Evolutionary conservation across 192 early-diverging fungal species (phyloP).

Genomic region (Coemansia sp.): DNA sequence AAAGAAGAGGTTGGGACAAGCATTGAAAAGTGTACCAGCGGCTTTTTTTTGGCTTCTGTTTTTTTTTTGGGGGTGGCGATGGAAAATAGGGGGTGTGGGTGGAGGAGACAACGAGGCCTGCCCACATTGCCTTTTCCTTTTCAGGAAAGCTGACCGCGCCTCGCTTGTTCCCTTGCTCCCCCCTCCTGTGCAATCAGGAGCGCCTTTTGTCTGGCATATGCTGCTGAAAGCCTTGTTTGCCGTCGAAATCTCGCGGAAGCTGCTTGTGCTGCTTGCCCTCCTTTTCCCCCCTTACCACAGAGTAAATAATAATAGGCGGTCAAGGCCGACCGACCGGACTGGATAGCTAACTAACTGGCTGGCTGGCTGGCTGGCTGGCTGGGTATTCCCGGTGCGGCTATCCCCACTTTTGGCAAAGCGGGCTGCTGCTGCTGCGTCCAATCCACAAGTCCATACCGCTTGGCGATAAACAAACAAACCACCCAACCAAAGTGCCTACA

Average conservation of each 20-base stretch:
- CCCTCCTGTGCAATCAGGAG: not conserved
- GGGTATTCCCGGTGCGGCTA: not conserved
- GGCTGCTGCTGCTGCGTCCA: not conserved
- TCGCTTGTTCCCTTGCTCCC: not conserved
- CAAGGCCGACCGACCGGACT: not conserved
- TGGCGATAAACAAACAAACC: constrained; percentile 14
- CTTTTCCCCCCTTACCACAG: no score
- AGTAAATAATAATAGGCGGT: no score
- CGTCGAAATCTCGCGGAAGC: no score
- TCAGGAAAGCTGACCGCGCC: constrained; percentile 6
- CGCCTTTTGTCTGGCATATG: no score
- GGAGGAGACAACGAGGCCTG: not conserved
- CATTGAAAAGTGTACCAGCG: not conserved
- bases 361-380: not conserved
- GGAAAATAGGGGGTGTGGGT: constrained; percentile 3
- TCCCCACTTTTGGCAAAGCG: constrained; percentile 5
- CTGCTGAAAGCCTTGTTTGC: no score
- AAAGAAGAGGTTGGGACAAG: not conserved
- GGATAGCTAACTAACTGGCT: not conserved
- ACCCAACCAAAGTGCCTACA: constrained; percentile 3
- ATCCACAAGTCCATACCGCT: not conserved
- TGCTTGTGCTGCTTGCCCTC: no score
- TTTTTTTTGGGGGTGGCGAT: constrained; percentile 4
- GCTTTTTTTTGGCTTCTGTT: constrained; percentile 8
- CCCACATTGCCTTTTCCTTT: not conserved